Percentiles rank a stretch among this genome's conserved stretches.
phyloP scores from a whole-genome alignment of 2,329 filamentous ascomycete genomes.

The Aspergillus proliferans region DNA sequence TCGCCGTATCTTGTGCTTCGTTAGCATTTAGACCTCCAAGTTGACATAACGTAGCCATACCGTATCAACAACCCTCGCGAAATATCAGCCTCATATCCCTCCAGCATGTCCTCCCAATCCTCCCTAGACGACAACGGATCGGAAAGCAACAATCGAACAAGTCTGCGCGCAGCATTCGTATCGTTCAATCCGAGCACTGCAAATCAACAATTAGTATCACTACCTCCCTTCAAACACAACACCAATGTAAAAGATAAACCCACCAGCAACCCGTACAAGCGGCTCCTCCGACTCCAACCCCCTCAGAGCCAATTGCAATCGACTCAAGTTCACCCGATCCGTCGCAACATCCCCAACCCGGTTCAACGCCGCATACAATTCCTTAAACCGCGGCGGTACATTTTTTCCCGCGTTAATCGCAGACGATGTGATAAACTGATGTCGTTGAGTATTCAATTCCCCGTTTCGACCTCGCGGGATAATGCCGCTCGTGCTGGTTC shows the following conservation, averaged over 20 bases:
- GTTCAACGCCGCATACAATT: slow-evolving; percentile 49
- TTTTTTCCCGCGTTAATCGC: slow-evolving; percentile 49
- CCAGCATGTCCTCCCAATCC: slow-evolving; percentile 61
- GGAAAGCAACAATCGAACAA: slow-evolving; percentile 64
- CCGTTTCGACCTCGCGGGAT: slow-evolving; percentile 6
- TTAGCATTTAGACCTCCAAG: neutral
- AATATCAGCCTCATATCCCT: slow-evolving; percentile 41
- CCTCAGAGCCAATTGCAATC: slow-evolving; percentile 53
- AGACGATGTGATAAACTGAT: slow-evolving; percentile 45
- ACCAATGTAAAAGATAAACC: slow-evolving; percentile 8
- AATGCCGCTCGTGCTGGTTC: slow-evolving; percentile 1
- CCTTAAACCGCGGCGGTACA: slow-evolving; percentile 47
- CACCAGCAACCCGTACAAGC: slow-evolving; percentile 52
- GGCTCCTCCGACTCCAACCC: slow-evolving; percentile 51
- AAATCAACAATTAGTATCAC: neutral
- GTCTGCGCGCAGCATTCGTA: slow-evolving; percentile 45
- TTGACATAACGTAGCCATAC: slow-evolving; percentile 12
- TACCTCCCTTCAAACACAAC: neutral
- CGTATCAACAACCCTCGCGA: slow-evolving; percentile 58
- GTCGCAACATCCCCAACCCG: slow-evolving; percentile 48
- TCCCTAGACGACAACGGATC: slow-evolving; percentile 61
- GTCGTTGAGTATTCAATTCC: slow-evolving; percentile 4
- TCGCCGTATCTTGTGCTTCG: slow-evolving; percentile 48
- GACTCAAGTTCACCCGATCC: slow-evolving; percentile 53
- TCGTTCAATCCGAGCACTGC: slow-evolving; percentile 48